phyloP scores from a whole-genome alignment of 2,329 filamentous ascomycete species.

The Zymoseptoria brevis region DNA sequence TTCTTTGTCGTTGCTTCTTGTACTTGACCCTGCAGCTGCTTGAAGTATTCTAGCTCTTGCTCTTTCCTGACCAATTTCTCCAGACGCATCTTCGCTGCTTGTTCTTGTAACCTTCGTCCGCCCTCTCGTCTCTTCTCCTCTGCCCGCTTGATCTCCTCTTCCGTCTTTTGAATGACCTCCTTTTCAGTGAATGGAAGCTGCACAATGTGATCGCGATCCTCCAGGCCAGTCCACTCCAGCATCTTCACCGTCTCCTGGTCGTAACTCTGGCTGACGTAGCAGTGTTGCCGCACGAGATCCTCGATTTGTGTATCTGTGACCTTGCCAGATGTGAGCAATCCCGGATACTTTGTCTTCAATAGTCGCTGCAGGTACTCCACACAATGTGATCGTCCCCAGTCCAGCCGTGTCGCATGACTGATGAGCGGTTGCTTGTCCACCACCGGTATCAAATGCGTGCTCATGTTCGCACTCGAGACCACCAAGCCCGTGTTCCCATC shows the following conservation, averaged over 20 bases:
- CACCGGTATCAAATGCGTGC: constrained; percentile 92
- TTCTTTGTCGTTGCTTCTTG: constrained; percentile 73
- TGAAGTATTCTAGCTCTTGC: constrained; percentile 89
- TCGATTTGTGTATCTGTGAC: constrained; percentile 81
- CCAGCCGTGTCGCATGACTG: constrained; percentile 76
- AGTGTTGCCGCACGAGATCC: constrained; percentile 77
- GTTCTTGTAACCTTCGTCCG: constrained; percentile 81
- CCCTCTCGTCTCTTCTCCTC: constrained; percentile 94
- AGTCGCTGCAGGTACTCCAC: constrained; percentile 89
- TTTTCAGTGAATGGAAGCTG: constrained; percentile 94
- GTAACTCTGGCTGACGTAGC: constrained; percentile 80
- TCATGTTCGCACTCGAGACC: constrained; percentile 83
- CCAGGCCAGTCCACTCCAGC: constrained; percentile 84
- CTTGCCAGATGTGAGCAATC: constrained; percentile 59
- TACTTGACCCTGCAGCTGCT: constrained; percentile 66
- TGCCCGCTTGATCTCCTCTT: constrained; percentile 82
- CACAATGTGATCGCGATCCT: constrained; percentile 79
- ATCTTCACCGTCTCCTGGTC: constrained; percentile 67
- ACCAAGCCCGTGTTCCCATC: constrained; percentile 79
- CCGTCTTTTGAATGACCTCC: constrained; percentile 79
- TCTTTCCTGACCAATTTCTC: constrained; percentile 95
- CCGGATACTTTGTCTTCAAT: constrained; percentile 82
- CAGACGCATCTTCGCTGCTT: constrained; percentile 93
- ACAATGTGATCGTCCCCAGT: constrained; percentile 88
- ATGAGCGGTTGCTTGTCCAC: constrained; percentile 78